These are phyloP conservation scores for Arabidopsis suecica DNA, from an alignment of 345 rosid genomes.

Conservation along the genomic window DNA sequence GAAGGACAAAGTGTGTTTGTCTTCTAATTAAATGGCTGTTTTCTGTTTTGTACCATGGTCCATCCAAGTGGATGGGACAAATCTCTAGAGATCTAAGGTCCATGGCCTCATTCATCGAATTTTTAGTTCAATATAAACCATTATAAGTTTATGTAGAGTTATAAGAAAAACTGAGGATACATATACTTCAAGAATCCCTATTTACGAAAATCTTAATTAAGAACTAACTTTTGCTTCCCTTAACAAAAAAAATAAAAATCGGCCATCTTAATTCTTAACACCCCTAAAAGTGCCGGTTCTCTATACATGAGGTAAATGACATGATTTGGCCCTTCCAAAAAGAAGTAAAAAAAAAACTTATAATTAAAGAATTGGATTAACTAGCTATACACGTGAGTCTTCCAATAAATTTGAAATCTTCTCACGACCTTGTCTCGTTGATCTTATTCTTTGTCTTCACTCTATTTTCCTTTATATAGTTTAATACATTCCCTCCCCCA, in stretches of 20 bases:
- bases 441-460: background rate
- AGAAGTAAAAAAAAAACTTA: background rate
- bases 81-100: background rate
- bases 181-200: background rate
- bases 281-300: background rate
- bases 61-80: constrained; percentile 25
- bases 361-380: background rate
- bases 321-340: background rate
- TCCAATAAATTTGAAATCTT: background rate
- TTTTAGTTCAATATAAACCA: background rate
- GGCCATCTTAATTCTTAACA: background rate
- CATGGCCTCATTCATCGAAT: background rate
- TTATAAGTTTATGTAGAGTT: background rate
- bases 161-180: background rate
- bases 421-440: background rate
- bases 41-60: constrained; percentile 22
- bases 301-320: background rate
- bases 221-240: background rate
- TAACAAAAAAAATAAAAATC: background rate
- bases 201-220: background rate
- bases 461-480: background rate
- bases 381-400: background rate
- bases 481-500: background rate
- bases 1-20: constrained; percentile 31
- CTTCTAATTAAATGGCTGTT: constrained; percentile 29